Base-by-base conservation (phyloP, 805 yeast genomes). In the Ogataea pilisensis region DNA sequence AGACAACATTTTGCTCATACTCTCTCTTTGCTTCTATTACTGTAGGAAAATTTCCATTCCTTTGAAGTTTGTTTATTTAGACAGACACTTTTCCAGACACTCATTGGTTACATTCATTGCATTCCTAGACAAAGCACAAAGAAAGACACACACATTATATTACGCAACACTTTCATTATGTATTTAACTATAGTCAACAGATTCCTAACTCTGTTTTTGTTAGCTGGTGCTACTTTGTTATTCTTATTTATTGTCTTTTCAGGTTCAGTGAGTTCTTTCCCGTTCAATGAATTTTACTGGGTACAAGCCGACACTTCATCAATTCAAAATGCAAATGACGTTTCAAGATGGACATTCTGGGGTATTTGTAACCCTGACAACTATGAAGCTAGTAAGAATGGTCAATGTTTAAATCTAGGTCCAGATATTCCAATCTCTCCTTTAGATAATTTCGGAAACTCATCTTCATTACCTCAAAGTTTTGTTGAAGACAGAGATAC, bases 311-410 rank as follows among this genome's bases (percentile, higher is more conserved):
- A 83, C 55, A 84, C 91, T 37, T 63, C 78, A 2, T 58, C 58
- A 34, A 77, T 82, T 3, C 60, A 68, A 33, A 82, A 68, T 18
- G 58, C 58, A 24, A 54, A 64, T 34, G 60, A 59, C 28, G 53
- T 68, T 36, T 67, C 87, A n/a, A 78, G 85, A 54, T 85, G 90
- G 90, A 82, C 90, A 2, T 83, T 78, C 68, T 85, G 91, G 91
- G 90, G 91, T 51, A 72, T 82, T 34, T 80, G 87, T 61, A 68
- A 67, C 37, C 68, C 68, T 38, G 44, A 41, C 14, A 53, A 61
- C 49, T 52, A 46, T 40, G 39, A 35, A 26, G 50, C 48, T 2
- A 31, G 52, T 22, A 40, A 44, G 35, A 71, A 62, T 43, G 58
- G 64, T 43, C 38, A 58, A 4, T 72, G 78, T 54, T 29, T 44